Percentiles rank a stretch among this genome's conserved stretches.
These are phyloP conservation scores for Dactylellina cionopaga DNA, from an alignment of 2,329 filamentous ascomycete genomes.

Conservation along the genomic window DNA sequence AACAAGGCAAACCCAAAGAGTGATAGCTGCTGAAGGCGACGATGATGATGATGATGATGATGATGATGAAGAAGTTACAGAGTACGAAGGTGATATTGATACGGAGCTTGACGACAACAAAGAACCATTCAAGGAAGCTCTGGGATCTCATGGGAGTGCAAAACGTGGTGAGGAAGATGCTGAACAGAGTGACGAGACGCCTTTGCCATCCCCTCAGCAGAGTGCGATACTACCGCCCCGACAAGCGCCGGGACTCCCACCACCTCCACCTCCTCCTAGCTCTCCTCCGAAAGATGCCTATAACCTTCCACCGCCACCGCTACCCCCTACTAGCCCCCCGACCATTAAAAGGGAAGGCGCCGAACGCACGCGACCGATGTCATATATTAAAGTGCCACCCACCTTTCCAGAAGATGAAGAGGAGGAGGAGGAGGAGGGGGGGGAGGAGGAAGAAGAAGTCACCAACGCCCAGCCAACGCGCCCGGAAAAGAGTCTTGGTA, in stretches of 20 bases:
- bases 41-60: conserved; percentile 65
- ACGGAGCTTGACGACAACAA: conserved; percentile 90
- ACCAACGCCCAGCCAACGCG: no score
- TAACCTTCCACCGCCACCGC: conserved; percentile 73
- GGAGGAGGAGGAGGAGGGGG: conserved; percentile 11
- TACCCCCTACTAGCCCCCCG: conserved; percentile 64
- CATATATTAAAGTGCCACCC: conserved; percentile 34
- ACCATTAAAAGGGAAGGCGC: conserved; percentile 16
- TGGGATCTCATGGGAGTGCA: conserved; percentile 69
- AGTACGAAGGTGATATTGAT: conserved; percentile 98
- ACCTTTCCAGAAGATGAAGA: conserved; percentile 28
- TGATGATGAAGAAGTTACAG: conserved; percentile 82
- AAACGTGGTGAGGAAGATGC: conserved; percentile 35
- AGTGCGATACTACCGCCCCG: conserved; percentile 55
- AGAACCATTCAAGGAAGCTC: conserved; percentile 89
- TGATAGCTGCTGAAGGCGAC: conserved; percentile 71
- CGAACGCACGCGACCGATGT: conserved; percentile 25
- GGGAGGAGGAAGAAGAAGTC: no score
- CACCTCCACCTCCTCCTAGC: conserved; percentile 70
- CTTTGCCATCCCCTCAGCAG: conserved; percentile 55
- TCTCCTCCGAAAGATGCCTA: conserved; percentile 11
- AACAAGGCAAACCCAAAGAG: conserved; percentile 53
- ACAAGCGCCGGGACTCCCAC: conserved; percentile 69
- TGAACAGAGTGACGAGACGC: conserved; percentile 55
- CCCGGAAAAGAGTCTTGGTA: conserved; percentile 15